A percentile compares a stretch with the other conserved stretches of the same genome.
These are phyloP conservation scores for Glebionis coronaria DNA, from an alignment of 129 eudicot genomes.

Conservation along the genomic window DNA sequence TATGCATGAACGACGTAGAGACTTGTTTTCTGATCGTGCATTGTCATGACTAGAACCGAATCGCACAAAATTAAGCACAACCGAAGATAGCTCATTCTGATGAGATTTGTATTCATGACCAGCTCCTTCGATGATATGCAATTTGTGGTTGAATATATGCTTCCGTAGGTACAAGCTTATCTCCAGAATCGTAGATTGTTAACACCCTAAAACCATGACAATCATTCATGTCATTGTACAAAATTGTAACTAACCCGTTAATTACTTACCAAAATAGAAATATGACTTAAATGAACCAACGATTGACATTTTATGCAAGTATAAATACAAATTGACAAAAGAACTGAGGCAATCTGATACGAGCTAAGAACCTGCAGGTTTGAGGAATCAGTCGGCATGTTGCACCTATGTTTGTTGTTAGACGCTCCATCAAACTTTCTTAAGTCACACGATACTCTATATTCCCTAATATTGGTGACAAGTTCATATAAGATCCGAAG, in stretches of 20 bases:
- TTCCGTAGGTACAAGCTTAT: constrained; percentile 58
- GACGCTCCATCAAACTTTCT: constrained; percentile 67
- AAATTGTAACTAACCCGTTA: too few species aligned
- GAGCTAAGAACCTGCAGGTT: constrained; percentile 58
- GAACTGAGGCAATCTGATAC: neutral
- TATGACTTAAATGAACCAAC: neutral
- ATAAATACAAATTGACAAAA: neutral
- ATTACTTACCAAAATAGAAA: neutral
- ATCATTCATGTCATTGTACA: neutral
- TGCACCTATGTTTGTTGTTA: constrained; percentile 54
- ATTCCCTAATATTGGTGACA: constrained; percentile 41
- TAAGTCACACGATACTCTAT: constrained; percentile 65
- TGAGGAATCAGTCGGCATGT: constrained; percentile 47
- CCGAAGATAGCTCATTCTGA: constrained; percentile 47
- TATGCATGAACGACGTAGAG: constrained; percentile 37
- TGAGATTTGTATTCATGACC: constrained; percentile 76
- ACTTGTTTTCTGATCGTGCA: constrained; percentile 9
- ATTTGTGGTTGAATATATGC: constrained; percentile 46
- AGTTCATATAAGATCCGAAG: constrained; percentile 12
- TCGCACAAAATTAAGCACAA: constrained; percentile 54
- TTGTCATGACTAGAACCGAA: neutral
- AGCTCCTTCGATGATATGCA: constrained; percentile 62
- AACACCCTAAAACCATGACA: constrained; percentile 48
- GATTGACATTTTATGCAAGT: neutral
- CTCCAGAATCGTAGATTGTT: constrained; percentile 67